Percentiles rank a stretch among this genome's conserved stretches.
Evolutionary conservation across 139 green algal species (phyloP).

Genomic region (Picochlorum sp.): DNA sequence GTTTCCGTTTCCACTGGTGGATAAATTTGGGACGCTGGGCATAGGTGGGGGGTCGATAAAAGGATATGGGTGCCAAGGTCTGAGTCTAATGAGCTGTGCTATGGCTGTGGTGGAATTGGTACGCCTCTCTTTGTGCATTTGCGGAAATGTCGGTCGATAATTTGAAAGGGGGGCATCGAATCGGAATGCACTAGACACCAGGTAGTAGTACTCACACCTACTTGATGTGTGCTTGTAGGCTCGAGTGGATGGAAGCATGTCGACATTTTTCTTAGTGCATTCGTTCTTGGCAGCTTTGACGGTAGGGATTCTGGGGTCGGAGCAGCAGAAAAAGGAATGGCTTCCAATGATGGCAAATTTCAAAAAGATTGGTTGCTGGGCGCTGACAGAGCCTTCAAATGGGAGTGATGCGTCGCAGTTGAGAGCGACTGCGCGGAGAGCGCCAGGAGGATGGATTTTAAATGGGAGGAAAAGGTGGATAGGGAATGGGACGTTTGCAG

Average conservation of each 20-base stretch:
- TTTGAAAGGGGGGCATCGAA: too few relatives aligned
- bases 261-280: constrained; percentile 92
- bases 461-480: constrained; percentile 94
- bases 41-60: constrained; percentile 67
- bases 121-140: too few relatives aligned
- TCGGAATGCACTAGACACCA: too few relatives aligned
- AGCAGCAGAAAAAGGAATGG: constrained; percentile 77
- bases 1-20: constrained; percentile 74
- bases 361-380: constrained; percentile 63
- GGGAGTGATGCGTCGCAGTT: constrained; percentile 75
- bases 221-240: too few relatives aligned
- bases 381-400: constrained; percentile 82
- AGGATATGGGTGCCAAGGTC: constrained; percentile 66
- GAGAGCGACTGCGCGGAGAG: constrained; percentile 45
- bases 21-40: constrained; percentile 45
- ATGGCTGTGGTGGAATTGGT: constrained; percentile 71
- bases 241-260: too few relatives aligned
- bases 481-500: constrained; percentile 82
- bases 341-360: constrained; percentile 64
- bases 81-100: constrained; percentile 30
- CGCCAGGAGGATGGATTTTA: constrained; percentile 71
- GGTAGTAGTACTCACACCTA: too few relatives aligned
- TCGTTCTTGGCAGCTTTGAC: constrained; percentile 78
- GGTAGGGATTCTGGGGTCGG: constrained; percentile 51
- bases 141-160: not conserved